phyloP scores from a whole-genome alignment of 768 basidiomycete genomes.

The Lactarius sp. region DNA sequence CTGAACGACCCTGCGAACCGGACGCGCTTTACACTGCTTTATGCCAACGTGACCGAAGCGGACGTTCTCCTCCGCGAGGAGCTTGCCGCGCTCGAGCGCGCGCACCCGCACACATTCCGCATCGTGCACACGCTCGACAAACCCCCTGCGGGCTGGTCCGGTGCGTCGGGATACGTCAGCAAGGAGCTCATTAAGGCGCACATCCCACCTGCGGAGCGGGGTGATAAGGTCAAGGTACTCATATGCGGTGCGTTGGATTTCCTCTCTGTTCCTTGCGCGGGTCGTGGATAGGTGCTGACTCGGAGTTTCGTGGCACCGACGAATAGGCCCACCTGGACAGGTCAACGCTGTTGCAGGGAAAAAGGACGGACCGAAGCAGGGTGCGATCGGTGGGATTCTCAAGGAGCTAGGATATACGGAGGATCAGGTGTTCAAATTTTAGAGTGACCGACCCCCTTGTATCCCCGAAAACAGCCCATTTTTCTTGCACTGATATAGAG shows the following conservation, averaged over 20 bases:
- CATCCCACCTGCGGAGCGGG: slow-evolving; percentile 55
- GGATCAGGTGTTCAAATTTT: slow-evolving; percentile 60
- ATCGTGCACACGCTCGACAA: no score
- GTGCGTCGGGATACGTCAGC: no score
- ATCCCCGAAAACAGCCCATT: no score
- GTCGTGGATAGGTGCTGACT: background rate
- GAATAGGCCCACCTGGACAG: slow-evolving; percentile 75
- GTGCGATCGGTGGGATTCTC: slow-evolving; percentile 70
- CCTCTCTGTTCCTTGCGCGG: background rate
- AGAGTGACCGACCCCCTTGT: background rate
- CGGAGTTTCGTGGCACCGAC: background rate
- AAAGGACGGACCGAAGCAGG: slow-evolving; percentile 87
- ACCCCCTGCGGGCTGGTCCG: no score
- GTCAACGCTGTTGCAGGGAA: slow-evolving; percentile 85
- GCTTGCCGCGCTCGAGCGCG: no score
- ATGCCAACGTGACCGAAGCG: no score
- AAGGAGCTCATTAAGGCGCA: slow-evolving; percentile 70
- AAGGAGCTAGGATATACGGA: slow-evolving; percentile 82
- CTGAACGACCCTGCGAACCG: no score
- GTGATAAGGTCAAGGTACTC: slow-evolving; percentile 83
- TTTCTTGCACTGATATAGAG: background rate
- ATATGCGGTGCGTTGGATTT: slow-evolving; percentile 63
- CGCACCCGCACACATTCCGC: no score
- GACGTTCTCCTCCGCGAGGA: no score
- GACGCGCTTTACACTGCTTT: no score